A percentile compares a stretch with the other conserved stretches of the same genome.
phyloP scores from a whole-genome alignment of 176 grass and related monocot genomes.

The Zea mays region Zm-B73-REFERENCE-NAM-5.0 NC_050101.1:119068001-119068500 shows the following conservation, averaged over 20 bases:
- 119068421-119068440: neutral
- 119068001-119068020: neutral
- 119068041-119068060: neutral
- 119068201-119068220: constrained; percentile 36
- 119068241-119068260: constrained; percentile 47
- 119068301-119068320: constrained; percentile 66
- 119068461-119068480: neutral
- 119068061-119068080: constrained; percentile 20
- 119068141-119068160: neutral
- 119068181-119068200: constrained; percentile 34
- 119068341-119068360: constrained; percentile 24
- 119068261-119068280: constrained; percentile 72
- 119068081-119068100: constrained; percentile 33
- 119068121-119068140: constrained; percentile 19
- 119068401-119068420: neutral
- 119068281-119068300: constrained; percentile 87
- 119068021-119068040: constrained; percentile 7
- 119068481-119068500: neutral
- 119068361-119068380: constrained; percentile 24
- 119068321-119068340: constrained; percentile 28
- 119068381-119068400: constrained; percentile 31
- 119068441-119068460: neutral
- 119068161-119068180: constrained; percentile 35
- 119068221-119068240: constrained; percentile 50
- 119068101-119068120: constrained; percentile 47